These are phyloP conservation scores for Stenogyne calaminthoides DNA, from an alignment of 305 asterid species.

Conservation along the genomic window DNA sequence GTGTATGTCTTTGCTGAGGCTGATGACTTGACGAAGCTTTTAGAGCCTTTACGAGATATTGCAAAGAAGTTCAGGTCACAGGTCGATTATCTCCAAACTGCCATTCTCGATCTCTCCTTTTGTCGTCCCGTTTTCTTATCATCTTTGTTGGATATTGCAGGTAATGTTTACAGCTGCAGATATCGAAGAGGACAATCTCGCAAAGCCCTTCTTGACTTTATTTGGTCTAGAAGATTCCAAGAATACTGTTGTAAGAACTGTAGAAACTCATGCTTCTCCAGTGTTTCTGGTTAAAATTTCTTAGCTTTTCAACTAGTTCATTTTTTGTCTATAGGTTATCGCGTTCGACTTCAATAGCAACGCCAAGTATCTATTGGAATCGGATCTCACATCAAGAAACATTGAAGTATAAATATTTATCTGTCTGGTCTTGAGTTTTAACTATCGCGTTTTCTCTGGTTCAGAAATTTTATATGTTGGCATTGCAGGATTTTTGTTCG, in stretches of 20 bases:
- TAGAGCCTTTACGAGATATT: slow-evolving; percentile 60
- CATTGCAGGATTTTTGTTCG: slow-evolving; percentile 72
- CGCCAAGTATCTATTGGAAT: slow-evolving; percentile 69
- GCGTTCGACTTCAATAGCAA: slow-evolving; percentile 72
- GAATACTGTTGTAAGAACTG: slow-evolving; percentile 58
- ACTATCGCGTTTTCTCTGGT: slow-evolving; percentile 15
- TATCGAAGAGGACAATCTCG: slow-evolving; percentile 78
- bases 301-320: background rate
- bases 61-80: slow-evolving; percentile 80
- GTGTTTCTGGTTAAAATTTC: slow-evolving; percentile 25
- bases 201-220: slow-evolving; percentile 87
- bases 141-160: slow-evolving; percentile 47
- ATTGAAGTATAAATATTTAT: slow-evolving; percentile 51
- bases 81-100: slow-evolving; percentile 43
- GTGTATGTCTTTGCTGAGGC: slow-evolving; percentile 80
- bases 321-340: slow-evolving; percentile 45
- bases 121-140: slow-evolving; percentile 14
- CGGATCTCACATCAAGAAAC: slow-evolving; percentile 57
- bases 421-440: slow-evolving; percentile 24
- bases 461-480: slow-evolving; percentile 19
- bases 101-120: slow-evolving; percentile 20
- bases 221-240: slow-evolving; percentile 84
- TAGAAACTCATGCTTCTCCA: slow-evolving; percentile 10
- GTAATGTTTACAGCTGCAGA: slow-evolving; percentile 75
- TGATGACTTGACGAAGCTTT: slow-evolving; percentile 58